Percentiles rank a stretch among this genome's conserved stretches.
These are phyloP conservation scores for Candolleomyces eurysporus DNA, from an alignment of 768 basidiomycete genomes.

Conservation along the genomic window DNA sequence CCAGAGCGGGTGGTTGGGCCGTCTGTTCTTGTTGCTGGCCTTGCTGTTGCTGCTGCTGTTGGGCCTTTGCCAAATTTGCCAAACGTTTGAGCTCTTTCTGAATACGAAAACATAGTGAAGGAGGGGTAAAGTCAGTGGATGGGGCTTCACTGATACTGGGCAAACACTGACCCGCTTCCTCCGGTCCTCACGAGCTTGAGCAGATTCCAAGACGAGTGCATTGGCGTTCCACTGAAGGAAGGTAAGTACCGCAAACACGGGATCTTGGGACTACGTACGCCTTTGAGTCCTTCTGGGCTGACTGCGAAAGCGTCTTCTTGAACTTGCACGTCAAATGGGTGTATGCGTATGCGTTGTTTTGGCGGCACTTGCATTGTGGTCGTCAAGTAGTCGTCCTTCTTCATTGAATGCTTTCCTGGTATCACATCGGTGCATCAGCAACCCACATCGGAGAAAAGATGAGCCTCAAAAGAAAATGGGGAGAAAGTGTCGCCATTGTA, in stretches of 20 bases:
- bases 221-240: slow-evolving; percentile 62
- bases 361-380: slow-evolving; percentile 66
- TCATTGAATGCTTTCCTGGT: slow-evolving; percentile 74
- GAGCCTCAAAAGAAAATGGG: neutral
- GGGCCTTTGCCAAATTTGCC: slow-evolving; percentile 63
- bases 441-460: neutral
- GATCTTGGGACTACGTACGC: slow-evolving; percentile 45
- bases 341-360: slow-evolving; percentile 65
- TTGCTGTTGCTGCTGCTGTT: slow-evolving; percentile 22
- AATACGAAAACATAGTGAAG: slow-evolving; percentile 7
- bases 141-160: neutral
- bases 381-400: slow-evolving; percentile 73
- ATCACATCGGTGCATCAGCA: slow-evolving; percentile 1
- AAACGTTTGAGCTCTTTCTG: slow-evolving; percentile 75
- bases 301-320: slow-evolving; percentile 74
- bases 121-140: slow-evolving; percentile 2
- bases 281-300: slow-evolving; percentile 69
- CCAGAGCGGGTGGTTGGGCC: neutral
- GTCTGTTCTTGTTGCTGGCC: slow-evolving; percentile 6
- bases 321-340: slow-evolving; percentile 61
- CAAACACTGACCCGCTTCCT: slow-evolving; percentile 64
- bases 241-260: slow-evolving; percentile 6
- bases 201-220: slow-evolving; percentile 60
- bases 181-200: slow-evolving; percentile 74
- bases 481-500: neutral